Conservation (phyloP, 2,329 filamentous ascomycete species). For the Cercospora zeina region DNA sequence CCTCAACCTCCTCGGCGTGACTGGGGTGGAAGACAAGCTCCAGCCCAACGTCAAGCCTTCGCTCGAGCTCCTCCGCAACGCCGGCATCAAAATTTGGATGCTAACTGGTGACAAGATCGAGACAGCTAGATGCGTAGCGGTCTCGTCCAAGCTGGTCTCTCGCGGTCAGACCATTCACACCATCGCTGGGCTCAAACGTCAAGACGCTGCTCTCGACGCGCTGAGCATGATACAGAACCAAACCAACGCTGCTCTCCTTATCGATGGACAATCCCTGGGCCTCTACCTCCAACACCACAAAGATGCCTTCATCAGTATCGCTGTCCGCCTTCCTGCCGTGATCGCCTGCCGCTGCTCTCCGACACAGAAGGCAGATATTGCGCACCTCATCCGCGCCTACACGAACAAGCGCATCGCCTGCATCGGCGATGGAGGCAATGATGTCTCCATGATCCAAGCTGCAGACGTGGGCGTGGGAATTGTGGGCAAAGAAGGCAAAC, state of each 20-base stretch:
- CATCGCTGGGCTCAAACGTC: slow-evolving; percentile 71
- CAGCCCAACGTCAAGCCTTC: slow-evolving; percentile 95
- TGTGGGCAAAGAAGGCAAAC: slow-evolving; percentile 93
- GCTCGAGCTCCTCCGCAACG: slow-evolving; percentile 89
- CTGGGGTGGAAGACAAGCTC: slow-evolving; percentile 94
- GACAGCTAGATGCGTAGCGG: slow-evolving; percentile 91
- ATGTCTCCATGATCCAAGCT: slow-evolving; percentile 98
- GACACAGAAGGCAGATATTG: slow-evolving; percentile 93
- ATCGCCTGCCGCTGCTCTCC: slow-evolving; percentile 96
- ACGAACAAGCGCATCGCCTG: slow-evolving; percentile 96
- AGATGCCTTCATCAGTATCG: slow-evolving; percentile 80
- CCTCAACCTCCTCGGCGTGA: slow-evolving; percentile 92
- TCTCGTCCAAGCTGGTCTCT: slow-evolving; percentile 90
- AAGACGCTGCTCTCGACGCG: slow-evolving; percentile 81
- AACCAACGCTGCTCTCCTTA: slow-evolving; percentile 80
- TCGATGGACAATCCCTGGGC: slow-evolving; percentile 87
- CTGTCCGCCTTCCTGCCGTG: slow-evolving; percentile 84
- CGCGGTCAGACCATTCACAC: slow-evolving; percentile 96
- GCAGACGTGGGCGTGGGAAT: slow-evolving; percentile 97
- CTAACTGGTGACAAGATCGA: slow-evolving; percentile 98
- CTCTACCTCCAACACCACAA: slow-evolving; percentile 82
- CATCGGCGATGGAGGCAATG: slow-evolving; percentile 96
- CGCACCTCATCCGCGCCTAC: slow-evolving; percentile 81
- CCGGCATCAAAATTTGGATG: slow-evolving; percentile 99
- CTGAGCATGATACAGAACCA: slow-evolving; percentile 87